These are phyloP conservation scores for Candida ulmi DNA, from an alignment of 805 yeast species.

Conservation along the genomic window DNA sequence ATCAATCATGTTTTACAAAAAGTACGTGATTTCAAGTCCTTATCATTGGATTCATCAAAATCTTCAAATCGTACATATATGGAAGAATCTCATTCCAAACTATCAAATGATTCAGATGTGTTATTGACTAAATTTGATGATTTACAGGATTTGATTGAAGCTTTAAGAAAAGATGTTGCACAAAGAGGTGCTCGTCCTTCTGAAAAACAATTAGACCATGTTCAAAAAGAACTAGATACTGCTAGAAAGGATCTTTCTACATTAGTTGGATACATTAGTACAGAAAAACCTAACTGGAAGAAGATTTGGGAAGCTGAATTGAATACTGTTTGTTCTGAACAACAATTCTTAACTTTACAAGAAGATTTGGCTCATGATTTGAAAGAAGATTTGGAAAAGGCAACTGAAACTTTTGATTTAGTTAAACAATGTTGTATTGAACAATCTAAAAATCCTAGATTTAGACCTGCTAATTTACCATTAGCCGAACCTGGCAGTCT, in stretches of 20 bases:
- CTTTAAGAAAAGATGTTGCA: conserved; percentile 84
- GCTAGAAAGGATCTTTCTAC: conserved; percentile 48
- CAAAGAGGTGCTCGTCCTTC: conserved; percentile 83
- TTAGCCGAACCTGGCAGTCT: conserved; percentile 61
- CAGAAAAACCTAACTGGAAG: conserved; percentile 83
- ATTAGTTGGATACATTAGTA: conserved; percentile 55
- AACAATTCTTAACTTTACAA: conserved; percentile 84
- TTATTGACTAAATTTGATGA: conserved; percentile 82
- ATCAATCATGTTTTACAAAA: conserved; percentile 39
- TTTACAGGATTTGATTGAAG: conserved; percentile 86
- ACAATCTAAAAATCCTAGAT: conserved; percentile 56
- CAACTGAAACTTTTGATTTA: conserved; percentile 73
- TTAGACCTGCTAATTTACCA: conserved; percentile 31
- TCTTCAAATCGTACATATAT: conserved; percentile 49
- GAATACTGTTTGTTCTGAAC: conserved; percentile 88
- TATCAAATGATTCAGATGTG: conserved; percentile 72
- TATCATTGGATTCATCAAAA: conserved; percentile 34
- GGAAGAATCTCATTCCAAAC: conserved; percentile 65
- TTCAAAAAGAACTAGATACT: conserved; percentile 55
- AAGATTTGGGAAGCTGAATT: conserved; percentile 88
- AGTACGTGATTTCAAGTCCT: conserved; percentile 45
- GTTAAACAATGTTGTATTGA: conserved; percentile 80
- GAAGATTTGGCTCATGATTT: conserved; percentile 79
- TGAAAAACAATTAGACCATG: conserved; percentile 61
- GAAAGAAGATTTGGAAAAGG: conserved; percentile 73